A percentile compares a stretch with the other conserved stretches of the same genome.
Conservation (phyloP, 78 protist genomes). For the Mantamonas sphyraenae region DNA sequence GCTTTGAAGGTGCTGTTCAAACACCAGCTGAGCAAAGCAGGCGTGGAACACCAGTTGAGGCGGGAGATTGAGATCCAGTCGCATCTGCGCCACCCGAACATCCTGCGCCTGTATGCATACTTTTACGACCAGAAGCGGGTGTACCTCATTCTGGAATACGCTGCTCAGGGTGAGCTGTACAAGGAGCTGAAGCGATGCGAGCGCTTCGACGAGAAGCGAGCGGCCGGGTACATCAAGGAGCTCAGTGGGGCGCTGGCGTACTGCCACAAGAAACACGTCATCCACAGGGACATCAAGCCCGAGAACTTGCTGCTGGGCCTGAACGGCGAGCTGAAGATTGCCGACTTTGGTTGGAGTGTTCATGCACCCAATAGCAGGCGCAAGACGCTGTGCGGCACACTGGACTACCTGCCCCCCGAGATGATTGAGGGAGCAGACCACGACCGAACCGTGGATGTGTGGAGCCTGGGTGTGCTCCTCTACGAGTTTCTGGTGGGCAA, state of each 20-base stretch:
- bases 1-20: constrained; percentile 83
- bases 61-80: constrained; percentile 47
- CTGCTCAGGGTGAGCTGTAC: constrained; percentile 90
- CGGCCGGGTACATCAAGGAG: constrained; percentile 26
- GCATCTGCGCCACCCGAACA: constrained; percentile 72
- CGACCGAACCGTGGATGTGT: constrained; percentile 65
- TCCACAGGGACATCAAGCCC: constrained; percentile 96
- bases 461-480: constrained; percentile 83
- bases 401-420: constrained; percentile 84
- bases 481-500: constrained; percentile 81
- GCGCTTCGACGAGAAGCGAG: constrained; percentile 17
- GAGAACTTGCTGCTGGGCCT: constrained; percentile 58
- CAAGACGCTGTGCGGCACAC: constrained; percentile 78
- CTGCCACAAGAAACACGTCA: constrained; percentile 78
- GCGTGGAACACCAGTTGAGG: constrained; percentile 34
- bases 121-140: constrained; percentile 85
- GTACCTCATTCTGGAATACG: constrained; percentile 92
- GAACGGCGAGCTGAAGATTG: constrained; percentile 58
- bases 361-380: constrained; percentile 29
- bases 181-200: constrained; percentile 45
- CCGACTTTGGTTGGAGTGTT: constrained; percentile 80
- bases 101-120: constrained; percentile 87
- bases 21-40: constrained; percentile 22
- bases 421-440: constrained; percentile 44
- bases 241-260: constrained; percentile 39